These are phyloP conservation scores for Pseudogymnoascus sp. DNA, from an alignment of 2,329 filamentous ascomycete species.

Conservation along the genomic window DNA sequence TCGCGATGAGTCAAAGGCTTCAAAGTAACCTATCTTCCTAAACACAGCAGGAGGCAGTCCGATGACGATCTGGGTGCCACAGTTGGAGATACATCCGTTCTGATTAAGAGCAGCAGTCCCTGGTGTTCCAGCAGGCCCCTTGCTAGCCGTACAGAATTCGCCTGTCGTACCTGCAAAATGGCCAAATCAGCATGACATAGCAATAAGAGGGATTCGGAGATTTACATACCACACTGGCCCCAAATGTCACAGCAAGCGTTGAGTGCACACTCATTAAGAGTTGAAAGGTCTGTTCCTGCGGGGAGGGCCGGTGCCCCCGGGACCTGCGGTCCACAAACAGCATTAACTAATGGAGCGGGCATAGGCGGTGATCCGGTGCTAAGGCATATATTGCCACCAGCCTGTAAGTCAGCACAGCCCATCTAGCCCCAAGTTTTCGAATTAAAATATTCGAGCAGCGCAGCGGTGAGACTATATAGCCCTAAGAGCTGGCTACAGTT, in stretches of 20 bases:
- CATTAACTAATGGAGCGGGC: conserved; percentile 33
- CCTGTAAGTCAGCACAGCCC: conserved; percentile 32
- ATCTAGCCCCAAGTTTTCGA: conserved; percentile 38
- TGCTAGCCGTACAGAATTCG: conserved; percentile 30
- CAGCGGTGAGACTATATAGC: conserved; percentile 26
- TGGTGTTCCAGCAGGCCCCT: conserved; percentile 26
- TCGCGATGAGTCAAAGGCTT: conserved; percentile 17
- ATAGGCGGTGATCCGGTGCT: conserved; percentile 36
- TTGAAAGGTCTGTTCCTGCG: conserved; percentile 21
- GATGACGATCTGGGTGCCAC: conserved; percentile 23
- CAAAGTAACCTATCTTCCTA: too few species aligned
- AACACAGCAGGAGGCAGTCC: conserved; percentile 18
- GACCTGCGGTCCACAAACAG: conserved; percentile 40
- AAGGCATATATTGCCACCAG: conserved; percentile 33
- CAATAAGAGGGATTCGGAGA: conserved; percentile 34
- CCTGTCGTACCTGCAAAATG: conserved; percentile 31
- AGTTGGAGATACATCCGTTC: conserved; percentile 33
- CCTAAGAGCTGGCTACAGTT: conserved; percentile 31
- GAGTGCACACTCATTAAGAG: not conserved
- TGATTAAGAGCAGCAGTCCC: conserved; percentile 11
- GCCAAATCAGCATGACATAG: conserved; percentile 29
- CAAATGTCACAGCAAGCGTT: too few species aligned
- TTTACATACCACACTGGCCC: not conserved
- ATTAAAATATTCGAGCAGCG: conserved; percentile 34
- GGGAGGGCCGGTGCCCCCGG: conserved; percentile 32